Percentiles rank a stretch among this genome's conserved stretches.
Conservation (phyloP, 139 green algal species). For the Chlorella sp. region DNA sequence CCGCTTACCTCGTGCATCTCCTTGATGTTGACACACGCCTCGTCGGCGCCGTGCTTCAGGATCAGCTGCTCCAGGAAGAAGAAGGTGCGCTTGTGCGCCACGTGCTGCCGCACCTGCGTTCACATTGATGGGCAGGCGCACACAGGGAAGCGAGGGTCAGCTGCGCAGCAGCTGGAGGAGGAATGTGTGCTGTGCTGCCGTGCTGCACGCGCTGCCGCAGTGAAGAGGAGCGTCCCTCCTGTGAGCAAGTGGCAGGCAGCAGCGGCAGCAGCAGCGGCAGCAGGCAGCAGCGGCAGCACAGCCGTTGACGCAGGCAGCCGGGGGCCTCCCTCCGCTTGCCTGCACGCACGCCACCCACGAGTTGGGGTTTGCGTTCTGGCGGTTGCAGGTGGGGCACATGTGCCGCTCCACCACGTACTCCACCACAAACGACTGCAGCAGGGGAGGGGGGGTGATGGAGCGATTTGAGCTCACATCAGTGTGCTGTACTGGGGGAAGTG, state of each 20-base stretch:
- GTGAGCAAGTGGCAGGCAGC: too few relatives aligned
- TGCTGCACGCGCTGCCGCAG: too few relatives aligned
- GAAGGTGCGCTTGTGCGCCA: conserved; percentile 98
- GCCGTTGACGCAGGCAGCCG: too few relatives aligned
- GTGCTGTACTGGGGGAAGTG: too few relatives aligned
- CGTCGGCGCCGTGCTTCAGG: conserved; percentile 90
- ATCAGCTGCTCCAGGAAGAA: conserved; percentile 99
- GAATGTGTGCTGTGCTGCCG: neutral
- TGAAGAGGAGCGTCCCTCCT: too few relatives aligned
- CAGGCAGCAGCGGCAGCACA: too few relatives aligned
- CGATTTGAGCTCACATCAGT: too few relatives aligned
- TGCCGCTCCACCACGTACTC: conserved; percentile 96
- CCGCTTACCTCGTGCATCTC: conserved; percentile 74
- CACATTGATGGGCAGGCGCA: too few relatives aligned
- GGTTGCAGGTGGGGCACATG: conserved; percentile 95
- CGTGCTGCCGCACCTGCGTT: conserved; percentile 95
- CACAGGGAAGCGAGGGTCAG: too few relatives aligned
- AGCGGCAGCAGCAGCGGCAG: neutral
- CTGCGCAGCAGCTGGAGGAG: neutral
- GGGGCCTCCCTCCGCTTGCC: conserved; percentile 86
- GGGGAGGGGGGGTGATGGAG: conserved; percentile 3
- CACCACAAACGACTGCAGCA: conserved; percentile 88
- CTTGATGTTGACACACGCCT: conserved; percentile 82
- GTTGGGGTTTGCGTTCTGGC: conserved; percentile 92
- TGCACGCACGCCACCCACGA: conserved; percentile 93